Percentiles rank a stretch among this genome's conserved stretches.
Conservation (phyloP, 2,329 filamentous ascomycete genomes). For the Raffaelea albimanens region DNA sequence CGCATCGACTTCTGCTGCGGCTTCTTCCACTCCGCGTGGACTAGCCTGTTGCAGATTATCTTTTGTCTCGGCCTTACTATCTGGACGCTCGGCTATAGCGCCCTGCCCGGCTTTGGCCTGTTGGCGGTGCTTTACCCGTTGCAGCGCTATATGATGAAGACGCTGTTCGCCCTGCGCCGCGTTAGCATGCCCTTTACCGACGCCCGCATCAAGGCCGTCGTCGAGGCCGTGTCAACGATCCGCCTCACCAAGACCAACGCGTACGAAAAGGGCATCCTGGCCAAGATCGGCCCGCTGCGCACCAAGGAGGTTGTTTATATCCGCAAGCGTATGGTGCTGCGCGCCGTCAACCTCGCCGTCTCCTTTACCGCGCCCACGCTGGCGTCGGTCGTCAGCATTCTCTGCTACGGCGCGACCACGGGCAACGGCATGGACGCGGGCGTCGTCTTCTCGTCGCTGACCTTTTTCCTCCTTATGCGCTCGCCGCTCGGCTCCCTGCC, state of each 20-base stretch:
- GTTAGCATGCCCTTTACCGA: slow-evolving; percentile 19
- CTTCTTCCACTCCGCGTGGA: slow-evolving; percentile 22
- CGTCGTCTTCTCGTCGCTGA: slow-evolving; percentile 14
- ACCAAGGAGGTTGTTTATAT: slow-evolving; percentile 16
- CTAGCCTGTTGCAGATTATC: slow-evolving; percentile 20
- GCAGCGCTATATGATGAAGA: slow-evolving; percentile 15
- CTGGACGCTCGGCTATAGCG: slow-evolving; percentile 18
- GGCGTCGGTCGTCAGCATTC: slow-evolving; percentile 16
- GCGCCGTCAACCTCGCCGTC: slow-evolving; percentile 17
- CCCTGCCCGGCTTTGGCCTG: slow-evolving; percentile 17
- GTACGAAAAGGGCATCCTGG: slow-evolving; percentile 15
- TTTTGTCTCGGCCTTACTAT: slow-evolving; percentile 18
- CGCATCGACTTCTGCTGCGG: slow-evolving; percentile 22
- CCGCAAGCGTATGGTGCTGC: slow-evolving; percentile 17
- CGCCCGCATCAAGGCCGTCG: slow-evolving; percentile 16
- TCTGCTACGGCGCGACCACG: slow-evolving; percentile 12
- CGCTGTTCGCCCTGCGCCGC: slow-evolving; percentile 15
- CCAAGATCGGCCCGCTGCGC: slow-evolving; percentile 15
- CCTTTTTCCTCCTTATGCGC: slow-evolving; percentile 17
- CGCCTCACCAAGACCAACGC: slow-evolving; percentile 19
- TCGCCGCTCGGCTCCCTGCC: slow-evolving; percentile 14
- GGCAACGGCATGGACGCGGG: slow-evolving; percentile 9
- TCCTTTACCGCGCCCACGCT: slow-evolving; percentile 17
- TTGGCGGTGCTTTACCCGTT: slow-evolving; percentile 16
- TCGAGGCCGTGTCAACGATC: slow-evolving; percentile 18